Percentiles rank a stretch among this genome's conserved stretches.
These are phyloP conservation scores for grape (Vitis vinifera) DNA, from an alignment of 164 flowering plant genomes.

Conservation along the genomic window ASM3070453v1 NC_081815.1:2303001-2303500, in stretches of 20 bases:
- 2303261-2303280: constrained; percentile 80
- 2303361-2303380: not conserved
- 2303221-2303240: constrained; percentile 58
- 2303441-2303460: constrained; percentile 15
- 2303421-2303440: not conserved
- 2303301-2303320: constrained; percentile 81
- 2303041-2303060: not conserved
- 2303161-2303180: constrained; percentile 40
- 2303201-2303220: constrained; percentile 54
- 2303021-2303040: not conserved
- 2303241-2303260: constrained; percentile 58
- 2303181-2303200: constrained; percentile 79
- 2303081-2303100: not conserved
- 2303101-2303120: constrained; percentile 37
- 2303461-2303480: constrained; percentile 83
- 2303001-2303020: not conserved
- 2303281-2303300: constrained; percentile 73
- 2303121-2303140: constrained; percentile 38
- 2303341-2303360: constrained; percentile 54
- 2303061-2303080: not conserved
- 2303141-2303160: constrained; percentile 57
- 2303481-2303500: constrained; percentile 84
- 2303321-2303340: constrained; percentile 90
- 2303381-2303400: not conserved
- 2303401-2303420: not conserved